Base-by-base conservation (phyloP, 768 basidiomycete species). In the Tephrocybe sp. region DNA sequence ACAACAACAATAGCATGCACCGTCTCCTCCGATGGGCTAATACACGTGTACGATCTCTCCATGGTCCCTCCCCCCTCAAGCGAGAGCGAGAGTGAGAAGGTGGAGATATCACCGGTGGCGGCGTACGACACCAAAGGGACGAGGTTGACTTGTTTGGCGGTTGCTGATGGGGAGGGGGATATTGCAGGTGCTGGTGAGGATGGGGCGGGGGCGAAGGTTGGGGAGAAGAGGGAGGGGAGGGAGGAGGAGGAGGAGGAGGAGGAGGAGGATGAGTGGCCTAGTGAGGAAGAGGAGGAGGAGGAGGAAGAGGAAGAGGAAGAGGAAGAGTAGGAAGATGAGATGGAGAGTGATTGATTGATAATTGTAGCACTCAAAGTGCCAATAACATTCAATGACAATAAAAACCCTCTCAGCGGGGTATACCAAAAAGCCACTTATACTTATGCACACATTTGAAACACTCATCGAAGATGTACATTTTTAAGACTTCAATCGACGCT, bases 1-100 rank as follows among this genome's bases (percentile, higher is more conserved):
- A 55, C 44, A 15, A 89, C 85, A 9, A 89, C 82, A 0, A 70
- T 89, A 19, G 78, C 83, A 3, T 80, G 83, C 55, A 89, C 92
- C 2, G 84, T 82, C 13, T 98, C 94, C 0, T 97, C 96, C 0
- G 97, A 98, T 51, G 97, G 97, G 6, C 82, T 83, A 51, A 79
- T 94, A 48, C 80, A 83, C 54, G 61, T 94, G 16, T 93, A 86
- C 65, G 86, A 94, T 64, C 69, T 92, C 48, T 75, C 77, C 1
- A 60, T 66, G 5, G 59, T 88, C 3, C 76, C 83, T 19, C 53
- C 57, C 2, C 21, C 44, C 30, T 34, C 55, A 48, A 55, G 18
- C 16, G 52, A 36, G 8, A 56, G 37, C 2, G 56, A 40, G 1
- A 56, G 49, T 15, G 54, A 47, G 2, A 68, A 52, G 16, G 62